phyloP scores from a whole-genome alignment of 257 asterid genomes.

The Coffea canephora region DNA sequence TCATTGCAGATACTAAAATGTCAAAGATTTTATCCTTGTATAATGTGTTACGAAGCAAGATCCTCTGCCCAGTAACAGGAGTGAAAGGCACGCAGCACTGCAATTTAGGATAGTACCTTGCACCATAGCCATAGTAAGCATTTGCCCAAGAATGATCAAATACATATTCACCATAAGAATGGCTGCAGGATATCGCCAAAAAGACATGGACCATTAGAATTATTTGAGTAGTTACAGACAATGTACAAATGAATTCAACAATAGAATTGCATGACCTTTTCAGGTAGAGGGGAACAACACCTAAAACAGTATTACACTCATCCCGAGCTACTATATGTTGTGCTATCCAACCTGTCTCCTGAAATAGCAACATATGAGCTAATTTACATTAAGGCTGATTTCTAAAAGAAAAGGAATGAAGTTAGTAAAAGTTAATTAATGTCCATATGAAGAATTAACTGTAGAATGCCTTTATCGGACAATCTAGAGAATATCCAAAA shows the following conservation, averaged over 20 bases:
- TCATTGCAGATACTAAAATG: conserved; percentile 78
- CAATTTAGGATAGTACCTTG: conserved; percentile 91
- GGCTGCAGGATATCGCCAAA: conserved; percentile 57
- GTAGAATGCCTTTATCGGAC: neutral
- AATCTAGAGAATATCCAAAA: neutral
- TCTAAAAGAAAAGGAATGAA: conserved; percentile 9
- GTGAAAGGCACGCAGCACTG: conserved; percentile 93
- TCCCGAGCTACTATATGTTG: conserved; percentile 84
- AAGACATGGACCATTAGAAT: conserved; percentile 25
- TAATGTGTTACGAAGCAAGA: conserved; percentile 71
- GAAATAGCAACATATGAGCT: conserved; percentile 28
- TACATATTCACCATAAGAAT: conserved; percentile 97
- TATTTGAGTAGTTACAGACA: conserved; percentile 2
- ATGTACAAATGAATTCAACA: neutral
- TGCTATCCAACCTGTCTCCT: conserved; percentile 96
- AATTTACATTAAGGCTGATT: conserved; percentile 23
- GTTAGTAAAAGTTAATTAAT: neutral
- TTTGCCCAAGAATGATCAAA: conserved; percentile 99
- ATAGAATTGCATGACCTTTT: conserved; percentile 58
- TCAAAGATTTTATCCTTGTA: conserved; percentile 77
- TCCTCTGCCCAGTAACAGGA: conserved; percentile 93
- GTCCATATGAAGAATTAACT: neutral
- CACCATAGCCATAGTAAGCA: conserved; percentile 78
- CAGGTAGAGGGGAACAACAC: conserved; percentile 90
- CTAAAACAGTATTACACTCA: conserved; percentile 56